These are phyloP conservation scores for Diaporthe citri DNA, from an alignment of 2,329 filamentous ascomycete species.

Conservation along the genomic window DNA sequence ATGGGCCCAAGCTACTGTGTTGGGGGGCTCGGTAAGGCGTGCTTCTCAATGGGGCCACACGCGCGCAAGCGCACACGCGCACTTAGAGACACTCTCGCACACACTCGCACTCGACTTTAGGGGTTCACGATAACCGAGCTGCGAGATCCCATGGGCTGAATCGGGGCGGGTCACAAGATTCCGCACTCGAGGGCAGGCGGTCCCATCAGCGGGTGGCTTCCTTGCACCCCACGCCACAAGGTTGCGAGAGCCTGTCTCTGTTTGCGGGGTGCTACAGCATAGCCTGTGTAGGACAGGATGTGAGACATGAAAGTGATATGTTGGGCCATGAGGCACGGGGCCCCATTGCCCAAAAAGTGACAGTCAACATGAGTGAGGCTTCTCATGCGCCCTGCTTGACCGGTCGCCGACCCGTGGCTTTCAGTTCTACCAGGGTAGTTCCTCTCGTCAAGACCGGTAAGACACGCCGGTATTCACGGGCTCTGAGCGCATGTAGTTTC, in stretches of 20 bases:
- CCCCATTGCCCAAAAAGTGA: neutral
- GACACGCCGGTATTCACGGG: neutral
- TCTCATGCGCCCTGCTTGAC: neutral
- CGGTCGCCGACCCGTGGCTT: slow-evolving; percentile 18
- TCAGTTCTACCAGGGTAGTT: neutral
- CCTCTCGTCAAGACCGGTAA: neutral
- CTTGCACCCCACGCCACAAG: neutral
- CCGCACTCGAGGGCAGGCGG: slow-evolving; percentile 26
- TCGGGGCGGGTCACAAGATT: slow-evolving; percentile 37
- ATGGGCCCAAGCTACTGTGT: neutral
- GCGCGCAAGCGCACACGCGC: neutral
- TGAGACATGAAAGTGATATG: slow-evolving; percentile 31
- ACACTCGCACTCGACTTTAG: neutral
- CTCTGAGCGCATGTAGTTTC: neutral
- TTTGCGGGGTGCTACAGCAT: slow-evolving; percentile 35
- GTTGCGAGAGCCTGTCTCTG: slow-evolving; percentile 21
- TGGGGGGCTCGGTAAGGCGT: slow-evolving; percentile 16
- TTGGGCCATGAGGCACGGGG: neutral
- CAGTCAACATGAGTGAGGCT: neutral
- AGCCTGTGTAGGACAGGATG: slow-evolving; percentile 32
- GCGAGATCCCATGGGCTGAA: slow-evolving; percentile 37
- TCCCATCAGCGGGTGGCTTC: neutral
- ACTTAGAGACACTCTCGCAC: neutral
- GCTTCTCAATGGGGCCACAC: slow-evolving; percentile 12
- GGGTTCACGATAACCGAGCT: slow-evolving; percentile 40